phyloP scores from a whole-genome alignment of 129 eudicot genomes.

The Pulicaria dysenterica region DNA sequence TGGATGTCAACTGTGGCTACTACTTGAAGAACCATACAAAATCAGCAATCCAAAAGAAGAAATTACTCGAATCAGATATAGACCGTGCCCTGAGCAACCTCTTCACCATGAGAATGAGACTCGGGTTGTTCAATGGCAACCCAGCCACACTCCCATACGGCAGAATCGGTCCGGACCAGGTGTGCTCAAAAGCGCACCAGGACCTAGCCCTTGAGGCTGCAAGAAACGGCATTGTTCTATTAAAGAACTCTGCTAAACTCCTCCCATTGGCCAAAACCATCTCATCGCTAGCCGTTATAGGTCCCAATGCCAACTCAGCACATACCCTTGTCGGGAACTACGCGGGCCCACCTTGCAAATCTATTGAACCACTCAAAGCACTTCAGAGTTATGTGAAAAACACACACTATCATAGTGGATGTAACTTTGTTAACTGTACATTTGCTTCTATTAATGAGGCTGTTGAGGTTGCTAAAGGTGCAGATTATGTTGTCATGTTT shows the following conservation, averaged over 20 bases:
- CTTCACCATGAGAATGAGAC: conserved; percentile 77
- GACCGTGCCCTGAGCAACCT: conserved; percentile 90
- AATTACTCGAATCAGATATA: conserved; percentile 52
- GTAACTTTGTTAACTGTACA: conserved; percentile 64
- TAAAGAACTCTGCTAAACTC: conserved; percentile 72
- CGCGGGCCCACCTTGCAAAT: conserved; percentile 87
- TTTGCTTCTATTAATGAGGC: conserved; percentile 47
- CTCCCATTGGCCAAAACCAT: conserved; percentile 74
- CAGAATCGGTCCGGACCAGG: conserved; percentile 57
- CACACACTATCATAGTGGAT: conserved; percentile 50
- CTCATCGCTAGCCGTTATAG: conserved; percentile 73
- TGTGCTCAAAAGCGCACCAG: conserved; percentile 70
- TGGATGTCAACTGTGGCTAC: conserved; percentile 89
- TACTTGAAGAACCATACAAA: conserved; percentile 71
- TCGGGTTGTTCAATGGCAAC: conserved; percentile 80
- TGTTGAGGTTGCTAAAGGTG: conserved; percentile 51
- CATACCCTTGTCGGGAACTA: conserved; percentile 78
- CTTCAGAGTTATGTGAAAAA: conserved; percentile 46
- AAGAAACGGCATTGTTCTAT: conserved; percentile 75
- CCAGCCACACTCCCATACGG: conserved; percentile 56
- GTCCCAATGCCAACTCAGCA: conserved; percentile 77
- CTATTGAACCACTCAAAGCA: conserved; percentile 57
- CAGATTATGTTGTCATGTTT: conserved; percentile 75
- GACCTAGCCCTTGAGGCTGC: conserved; percentile 91
- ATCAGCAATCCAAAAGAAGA: conserved; percentile 77